Base-by-base conservation (phyloP, 2,329 filamentous ascomycete species). In the Penicillium sp. region DNA sequence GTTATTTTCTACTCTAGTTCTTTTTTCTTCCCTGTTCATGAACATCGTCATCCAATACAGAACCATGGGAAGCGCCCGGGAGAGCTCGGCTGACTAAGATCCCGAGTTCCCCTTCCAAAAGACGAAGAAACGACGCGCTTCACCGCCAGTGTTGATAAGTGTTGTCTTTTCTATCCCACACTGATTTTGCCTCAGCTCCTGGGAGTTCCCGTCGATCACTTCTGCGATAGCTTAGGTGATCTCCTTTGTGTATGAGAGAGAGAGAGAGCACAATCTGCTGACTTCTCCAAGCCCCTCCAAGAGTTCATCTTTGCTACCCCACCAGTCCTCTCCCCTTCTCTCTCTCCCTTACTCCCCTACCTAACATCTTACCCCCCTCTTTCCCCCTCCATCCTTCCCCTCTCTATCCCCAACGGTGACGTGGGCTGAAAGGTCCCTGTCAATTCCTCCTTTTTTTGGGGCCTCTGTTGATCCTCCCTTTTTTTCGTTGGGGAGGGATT, bases 291-390 rank as follows among this genome's bases (percentile, higher is more conserved):
- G 45, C 50, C 50, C 50, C 50, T 53, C 50, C 50, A 53, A 53
- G 37, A 44, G 26, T n/a, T 25, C 31, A 26, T 35, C 21, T 46
- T 54, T 54, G 44, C 45, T 55, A 51, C 54, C 54, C 54, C 54
- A 56, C 54, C 26, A 51, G 29, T 35, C 54, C 48, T 54, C 55
- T 47, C 54, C 27, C 25, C 33, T 51, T 42, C 54, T 48, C 43
- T 58, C 57, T 61, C 59, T 19, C 8, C 27, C 48, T 21, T 39
- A 26, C 54, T 57, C 58, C 21, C 46, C 23, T 14, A 23, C 19
- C 39, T 42, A 60, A 53, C 54, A 59, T 46, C 51, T 54, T 54
- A 53, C 62, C 62, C 61, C 69, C 66, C 50, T 33, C 42, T 46
- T 39, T 43, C 42, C 50, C n/a, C 19, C 33, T 16, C 47, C 29